Evolutionary conservation across 345 rosid species (phyloP).

Genomic region (Rubroshorea leprosula): DNA sequence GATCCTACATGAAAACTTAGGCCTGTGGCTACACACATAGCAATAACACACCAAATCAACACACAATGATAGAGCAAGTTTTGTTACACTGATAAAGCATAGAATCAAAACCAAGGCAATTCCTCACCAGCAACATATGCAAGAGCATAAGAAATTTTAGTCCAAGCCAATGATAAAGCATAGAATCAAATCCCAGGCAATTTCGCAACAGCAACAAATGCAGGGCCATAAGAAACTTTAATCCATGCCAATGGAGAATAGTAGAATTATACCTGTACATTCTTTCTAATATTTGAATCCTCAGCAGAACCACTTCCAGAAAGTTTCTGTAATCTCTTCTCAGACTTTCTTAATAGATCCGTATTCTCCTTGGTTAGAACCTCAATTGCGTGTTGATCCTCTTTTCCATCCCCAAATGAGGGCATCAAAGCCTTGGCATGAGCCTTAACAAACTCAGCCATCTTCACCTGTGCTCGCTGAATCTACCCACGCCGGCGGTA

Average conservation of each 20-base stretch:
- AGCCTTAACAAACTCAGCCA: conserved; percentile 70
- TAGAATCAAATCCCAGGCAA: background rate
- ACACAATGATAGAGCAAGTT: no score
- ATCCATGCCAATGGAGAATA: conserved; percentile 4
- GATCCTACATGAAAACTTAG: background rate
- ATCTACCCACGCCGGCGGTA: conserved; percentile 94
- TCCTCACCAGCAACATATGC: no score
- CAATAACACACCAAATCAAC: background rate
- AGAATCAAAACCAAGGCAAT: no score
- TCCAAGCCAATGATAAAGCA: no score
- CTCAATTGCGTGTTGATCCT: conserved; percentile 67
- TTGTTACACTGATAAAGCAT: background rate
- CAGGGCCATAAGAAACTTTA: no score
- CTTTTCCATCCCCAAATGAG: conserved; percentile 83
- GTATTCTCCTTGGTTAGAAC: conserved; percentile 68
- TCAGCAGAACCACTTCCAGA: conserved; percentile 61
- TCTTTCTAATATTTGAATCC: conserved; percentile 76
- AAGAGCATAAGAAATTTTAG: no score
- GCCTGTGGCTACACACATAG: background rate
- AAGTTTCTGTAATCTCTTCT: conserved; percentile 57
- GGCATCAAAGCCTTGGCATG: conserved; percentile 91
- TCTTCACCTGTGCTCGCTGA: conserved; percentile 57
- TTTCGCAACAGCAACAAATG: background rate
- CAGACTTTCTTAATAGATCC: conserved; percentile 59
- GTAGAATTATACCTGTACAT: conserved; percentile 61